A percentile compares a stretch with the other conserved stretches of the same genome.
phyloP scores from a whole-genome alignment of 225 moss, liverwort and hornwort genomes.

The Pseudisothecium myosuroides region DNA sequence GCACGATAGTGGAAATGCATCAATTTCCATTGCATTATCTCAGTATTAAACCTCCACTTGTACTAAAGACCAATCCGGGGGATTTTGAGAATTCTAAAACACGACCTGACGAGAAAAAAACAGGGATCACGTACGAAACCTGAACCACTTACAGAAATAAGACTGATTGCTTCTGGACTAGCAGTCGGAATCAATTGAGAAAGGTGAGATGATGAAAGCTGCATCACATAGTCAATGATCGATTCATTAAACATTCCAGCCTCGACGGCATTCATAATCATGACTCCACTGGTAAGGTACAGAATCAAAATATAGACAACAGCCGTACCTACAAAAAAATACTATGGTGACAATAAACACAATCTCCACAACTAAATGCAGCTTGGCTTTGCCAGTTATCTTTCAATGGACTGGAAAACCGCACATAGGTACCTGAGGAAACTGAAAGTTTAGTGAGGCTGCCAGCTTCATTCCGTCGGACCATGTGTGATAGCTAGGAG shows the following conservation, averaged over 20 bases:
- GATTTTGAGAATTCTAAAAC: no score
- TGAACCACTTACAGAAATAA: conserved; percentile 47
- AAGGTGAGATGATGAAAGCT: conserved; percentile 42
- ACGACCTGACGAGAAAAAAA: background rate
- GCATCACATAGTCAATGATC: background rate
- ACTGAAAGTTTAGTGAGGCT: conserved; percentile 47
- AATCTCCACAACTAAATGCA: background rate
- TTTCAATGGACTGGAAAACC: background rate
- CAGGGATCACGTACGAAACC: background rate
- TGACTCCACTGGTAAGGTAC: no score
- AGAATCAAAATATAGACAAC: background rate
- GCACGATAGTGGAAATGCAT: no score
- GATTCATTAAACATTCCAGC: background rate
- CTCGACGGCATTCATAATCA: background rate
- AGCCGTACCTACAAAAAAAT: background rate
- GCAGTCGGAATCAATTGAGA: conserved; percentile 43
- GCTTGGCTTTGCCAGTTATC: background rate
- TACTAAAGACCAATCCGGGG: background rate
- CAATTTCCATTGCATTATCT: background rate
- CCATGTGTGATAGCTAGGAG: conserved; percentile 63
- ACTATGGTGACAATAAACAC: background rate
- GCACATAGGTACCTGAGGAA: conserved; percentile 34
- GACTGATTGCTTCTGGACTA: conserved; percentile 52
- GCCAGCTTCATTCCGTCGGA: conserved; percentile 76
- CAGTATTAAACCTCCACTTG: background rate